Conservation (phyloP, 2,329 filamentous ascomycete genomes). For the Clathrospora elynae region DNA sequence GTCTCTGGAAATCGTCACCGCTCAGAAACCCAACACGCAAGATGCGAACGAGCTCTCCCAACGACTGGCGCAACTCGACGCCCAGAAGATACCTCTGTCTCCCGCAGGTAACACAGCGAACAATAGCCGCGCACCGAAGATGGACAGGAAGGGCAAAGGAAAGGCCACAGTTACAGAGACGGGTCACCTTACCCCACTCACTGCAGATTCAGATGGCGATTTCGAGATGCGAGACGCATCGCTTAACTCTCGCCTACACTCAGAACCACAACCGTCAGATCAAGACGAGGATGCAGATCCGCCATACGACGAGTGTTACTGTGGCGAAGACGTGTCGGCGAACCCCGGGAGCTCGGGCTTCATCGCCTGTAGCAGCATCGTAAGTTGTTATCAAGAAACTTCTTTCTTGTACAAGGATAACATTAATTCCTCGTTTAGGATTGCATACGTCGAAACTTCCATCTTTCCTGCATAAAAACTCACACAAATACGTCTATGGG, state of each 20-base stretch:
- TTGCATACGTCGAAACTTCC: constrained; percentile 30
- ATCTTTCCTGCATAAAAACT: constrained; percentile 23
- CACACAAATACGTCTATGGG: constrained; percentile 5
- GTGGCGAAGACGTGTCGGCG: constrained; percentile 23
- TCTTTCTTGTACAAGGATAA: no score
- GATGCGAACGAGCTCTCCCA: constrained; percentile 8
- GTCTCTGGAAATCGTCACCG: constrained; percentile 20
- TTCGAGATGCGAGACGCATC: constrained; percentile 17
- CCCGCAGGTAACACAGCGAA: neutral
- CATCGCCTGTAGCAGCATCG: constrained; percentile 24
- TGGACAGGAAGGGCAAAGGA: constrained; percentile 10
- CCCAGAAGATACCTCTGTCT: neutral
- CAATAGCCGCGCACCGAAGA: neutral
- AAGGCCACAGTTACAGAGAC: constrained; percentile 12
- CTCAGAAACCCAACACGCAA: neutral
- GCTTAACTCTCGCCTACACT: neutral
- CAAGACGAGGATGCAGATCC: constrained; percentile 8
- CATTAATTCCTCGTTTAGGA: constrained; percentile 16
- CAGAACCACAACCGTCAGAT: neutral
- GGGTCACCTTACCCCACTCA: constrained; percentile 20
- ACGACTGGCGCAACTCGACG: constrained; percentile 5
- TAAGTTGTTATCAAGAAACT: constrained; percentile 20
- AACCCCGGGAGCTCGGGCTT: constrained; percentile 5
- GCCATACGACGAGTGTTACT: constrained; percentile 25
- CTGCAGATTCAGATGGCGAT: constrained; percentile 23